Conservation (phyloP, 306 rosid genomes). For the Dalbergia cultrata region DNA sequence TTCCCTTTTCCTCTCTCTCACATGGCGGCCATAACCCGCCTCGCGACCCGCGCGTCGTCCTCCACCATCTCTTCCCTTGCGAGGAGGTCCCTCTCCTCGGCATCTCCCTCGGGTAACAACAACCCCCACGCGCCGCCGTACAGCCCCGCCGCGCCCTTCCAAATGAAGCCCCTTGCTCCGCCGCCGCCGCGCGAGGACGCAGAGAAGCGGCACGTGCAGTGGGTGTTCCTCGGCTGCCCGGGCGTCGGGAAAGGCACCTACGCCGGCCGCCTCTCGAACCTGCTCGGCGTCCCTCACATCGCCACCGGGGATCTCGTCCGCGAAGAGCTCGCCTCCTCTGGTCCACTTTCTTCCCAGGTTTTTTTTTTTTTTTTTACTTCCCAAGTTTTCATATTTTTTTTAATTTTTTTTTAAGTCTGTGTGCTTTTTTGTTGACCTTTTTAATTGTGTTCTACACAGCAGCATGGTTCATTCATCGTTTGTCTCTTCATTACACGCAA, state of each 20-base stretch:
- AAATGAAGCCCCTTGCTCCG: constrained; percentile 36
- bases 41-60: constrained; percentile 55
- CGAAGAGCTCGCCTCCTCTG: constrained; percentile 84
- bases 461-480: neutral
- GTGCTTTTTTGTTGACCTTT: neutral
- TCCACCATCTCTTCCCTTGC: constrained; percentile 43
- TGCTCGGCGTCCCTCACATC: constrained; percentile 84
- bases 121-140: constrained; percentile 46
- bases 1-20: neutral
- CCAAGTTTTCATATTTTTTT: neutral
- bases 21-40: constrained; percentile 91
- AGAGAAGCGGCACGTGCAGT: constrained; percentile 68
- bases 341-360: constrained; percentile 79
- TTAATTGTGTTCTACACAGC: neutral
- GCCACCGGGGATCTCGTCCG: constrained; percentile 98
- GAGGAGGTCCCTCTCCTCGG: constrained; percentile 53
- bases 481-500: neutral
- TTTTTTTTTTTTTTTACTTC: neutral
- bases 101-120: constrained; percentile 45
- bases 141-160: constrained; percentile 43
- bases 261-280: constrained; percentile 85
- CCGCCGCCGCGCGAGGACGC: constrained; percentile 53
- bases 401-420: neutral
- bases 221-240: constrained; percentile 91
- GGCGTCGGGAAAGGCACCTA: constrained; percentile 98